These are phyloP conservation scores for Sphaerulina vaccinii DNA, from an alignment of 2,329 filamentous ascomycete genomes.

Conservation along the genomic window DNA sequence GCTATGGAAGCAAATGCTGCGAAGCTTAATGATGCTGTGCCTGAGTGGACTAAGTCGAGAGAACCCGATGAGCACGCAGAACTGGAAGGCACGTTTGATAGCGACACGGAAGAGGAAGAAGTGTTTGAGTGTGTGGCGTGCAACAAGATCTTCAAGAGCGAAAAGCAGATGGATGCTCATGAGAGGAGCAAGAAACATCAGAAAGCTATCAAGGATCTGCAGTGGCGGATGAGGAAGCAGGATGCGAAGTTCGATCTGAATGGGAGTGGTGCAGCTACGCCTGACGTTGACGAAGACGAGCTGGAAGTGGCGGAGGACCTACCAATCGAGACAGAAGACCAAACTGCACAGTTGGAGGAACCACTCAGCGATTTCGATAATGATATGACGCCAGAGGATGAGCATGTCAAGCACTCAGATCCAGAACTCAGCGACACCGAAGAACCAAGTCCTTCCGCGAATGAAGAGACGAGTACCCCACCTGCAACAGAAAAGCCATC, in stretches of 20 bases:
- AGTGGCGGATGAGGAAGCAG: conserved; percentile 79
- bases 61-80: conserved; percentile 53
- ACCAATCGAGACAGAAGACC: conserved; percentile 27
- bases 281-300: conserved; percentile 35
- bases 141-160: conserved; percentile 75
- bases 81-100: conserved; percentile 37
- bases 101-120: conserved; percentile 51
- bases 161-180: conserved; percentile 86
- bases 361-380: neutral
- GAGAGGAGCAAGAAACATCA: conserved; percentile 96
- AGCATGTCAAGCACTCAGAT: neutral
- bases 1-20: conserved; percentile 78
- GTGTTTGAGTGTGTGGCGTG: conserved; percentile 64
- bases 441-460: no score
- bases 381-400: neutral
- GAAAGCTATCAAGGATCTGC: conserved; percentile 79
- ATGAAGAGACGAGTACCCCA: neutral
- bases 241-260: conserved; percentile 59
- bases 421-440: neutral
- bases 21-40: conserved; percentile 63
- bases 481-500: neutral
- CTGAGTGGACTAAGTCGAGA: conserved; percentile 71
- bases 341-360: conserved; percentile 14
- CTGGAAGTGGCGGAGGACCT: conserved; percentile 33
- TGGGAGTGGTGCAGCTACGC: conserved; percentile 36